Evolutionary conservation across 2,329 filamentous ascomycete species (phyloP), one percentile per base, ranked within the genome.

Genomic region (Pseudocercospora crystallina): DNA sequence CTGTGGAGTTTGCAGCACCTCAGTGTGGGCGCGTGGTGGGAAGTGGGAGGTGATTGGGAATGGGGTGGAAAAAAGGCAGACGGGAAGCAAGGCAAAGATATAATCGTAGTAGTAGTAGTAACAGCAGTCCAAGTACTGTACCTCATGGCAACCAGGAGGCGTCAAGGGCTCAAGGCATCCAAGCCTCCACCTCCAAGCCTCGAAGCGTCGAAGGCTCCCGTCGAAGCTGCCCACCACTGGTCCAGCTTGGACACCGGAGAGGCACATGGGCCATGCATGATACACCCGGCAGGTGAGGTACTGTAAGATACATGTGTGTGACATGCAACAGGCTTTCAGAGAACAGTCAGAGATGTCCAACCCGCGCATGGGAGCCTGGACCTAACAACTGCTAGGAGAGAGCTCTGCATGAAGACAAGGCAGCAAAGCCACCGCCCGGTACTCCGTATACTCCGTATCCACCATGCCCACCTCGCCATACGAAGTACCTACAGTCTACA

Each of bases 71-170:
- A 17, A 34, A 26, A 43, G 31, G 41, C 12, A 43, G 35, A 15
- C 35, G 41, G 41, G 41, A 30, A 43, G 41, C 41, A 35, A 43
- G 41, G 41, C 41, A 43, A 33, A 35, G 17, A 32, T 43, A 43
- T 43, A 35, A 20, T 20, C 13, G 41, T n/a, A 14, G 14, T 20
- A 30, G 41, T 32, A 14, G 41, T 32, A 13, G 41, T n/a, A 14
- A 17, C 33, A 30, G 41, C 30, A 14, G 41, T 32, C 30, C 10
- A 32, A 35, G 31, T 15, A 15, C 41, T 43, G 20, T 26, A 26
- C 20, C 20, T 32, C 41, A 43, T 34, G 30, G 30, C 41, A 43
- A 43, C 41, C 29, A 32, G 29, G 33, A 32, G 29, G 33, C 30
- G 30, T 34, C 14, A 32, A 43, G 41, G 41, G 41, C 41, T 30